Conservation (phyloP, 352 stramenopile species). For the Globisporangium nagaii region DNA sequence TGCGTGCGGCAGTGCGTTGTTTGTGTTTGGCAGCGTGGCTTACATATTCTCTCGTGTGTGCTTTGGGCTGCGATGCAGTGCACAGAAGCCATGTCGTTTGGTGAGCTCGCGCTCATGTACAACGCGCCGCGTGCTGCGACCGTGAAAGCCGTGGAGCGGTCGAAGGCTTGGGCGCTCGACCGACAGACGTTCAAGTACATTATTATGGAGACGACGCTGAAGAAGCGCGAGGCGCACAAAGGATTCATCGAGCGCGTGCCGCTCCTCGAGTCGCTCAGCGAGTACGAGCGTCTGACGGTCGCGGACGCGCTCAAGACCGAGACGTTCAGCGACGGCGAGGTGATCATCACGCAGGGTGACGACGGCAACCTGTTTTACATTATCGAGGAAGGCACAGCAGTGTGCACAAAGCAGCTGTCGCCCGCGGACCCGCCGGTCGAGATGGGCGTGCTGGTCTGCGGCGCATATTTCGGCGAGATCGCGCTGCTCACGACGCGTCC, state of each 20-base stretch:
- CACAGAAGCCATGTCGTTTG: conserved; percentile 90
- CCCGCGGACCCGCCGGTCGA: conserved; percentile 59
- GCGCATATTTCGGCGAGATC: conserved; percentile 96
- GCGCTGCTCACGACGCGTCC: conserved; percentile 92
- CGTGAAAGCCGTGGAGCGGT: conserved; percentile 87
- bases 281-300: conserved; percentile 88
- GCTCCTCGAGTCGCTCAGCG: conserved; percentile 87
- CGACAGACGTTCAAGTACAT: conserved; percentile 90
- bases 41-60: too few species aligned
- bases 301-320: conserved; percentile 78
- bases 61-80: conserved; percentile 31
- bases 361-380: conserved; percentile 90
- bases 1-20: not conserved
- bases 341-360: conserved; percentile 89
- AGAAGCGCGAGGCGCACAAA: conserved; percentile 84
- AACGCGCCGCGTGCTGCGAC: conserved; percentile 94
- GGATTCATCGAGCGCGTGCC: conserved; percentile 87
- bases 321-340: conserved; percentile 81
- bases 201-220: conserved; percentile 89
- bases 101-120: conserved; percentile 97
- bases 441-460: conserved; percentile 86
- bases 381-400: conserved; percentile 78
- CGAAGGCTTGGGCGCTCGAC: conserved; percentile 91
- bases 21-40: not conserved
- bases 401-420: conserved; percentile 82